phyloP scores from a whole-genome alignment of 2,329 filamentous ascomycete species.

The Beauveria brongniartii region DNA sequence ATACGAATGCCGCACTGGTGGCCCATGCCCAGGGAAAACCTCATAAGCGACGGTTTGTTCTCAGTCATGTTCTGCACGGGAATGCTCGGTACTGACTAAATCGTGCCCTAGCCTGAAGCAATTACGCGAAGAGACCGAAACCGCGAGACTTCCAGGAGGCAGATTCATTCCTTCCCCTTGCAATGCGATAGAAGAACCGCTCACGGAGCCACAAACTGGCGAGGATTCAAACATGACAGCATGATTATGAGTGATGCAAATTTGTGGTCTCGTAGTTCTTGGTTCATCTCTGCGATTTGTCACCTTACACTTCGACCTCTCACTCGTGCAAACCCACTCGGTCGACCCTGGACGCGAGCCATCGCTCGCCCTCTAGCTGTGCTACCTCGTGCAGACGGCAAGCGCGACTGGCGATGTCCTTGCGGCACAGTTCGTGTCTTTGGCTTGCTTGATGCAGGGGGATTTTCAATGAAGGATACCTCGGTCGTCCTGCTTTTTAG shows the following conservation, averaged over 20 bases:
- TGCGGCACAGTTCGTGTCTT: conserved; percentile 38
- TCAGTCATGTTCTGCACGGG: not conserved
- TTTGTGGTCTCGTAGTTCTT: not conserved
- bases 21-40: conserved; percentile 80
- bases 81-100: conserved; percentile 14
- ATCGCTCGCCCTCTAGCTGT: conserved; percentile 23
- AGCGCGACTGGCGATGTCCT: conserved; percentile 36
- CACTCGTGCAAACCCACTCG: conserved; percentile 38
- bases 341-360: conserved; percentile 26
- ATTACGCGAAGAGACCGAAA: conserved; percentile 53
- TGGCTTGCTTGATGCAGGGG: conserved; percentile 46
- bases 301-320: conserved; percentile 39
- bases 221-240: conserved; percentile 28
- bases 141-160: conserved; percentile 6
- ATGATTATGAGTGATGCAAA: conserved; percentile 11
- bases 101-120: conserved; percentile 58
- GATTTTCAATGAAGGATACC: conserved; percentile 84
- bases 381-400: conserved; percentile 37
- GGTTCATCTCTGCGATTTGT: conserved; percentile 14
- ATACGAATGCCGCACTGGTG: conserved; percentile 67
- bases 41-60: conserved; percentile 68
- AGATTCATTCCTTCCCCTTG: not conserved
- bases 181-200: not conserved
- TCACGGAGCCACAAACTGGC: conserved; percentile 59
- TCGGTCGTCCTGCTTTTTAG: conserved; percentile 65